phyloP scores from a whole-genome alignment of 2,329 filamentous ascomycete species.

The Monilinia polystroma region DNA sequence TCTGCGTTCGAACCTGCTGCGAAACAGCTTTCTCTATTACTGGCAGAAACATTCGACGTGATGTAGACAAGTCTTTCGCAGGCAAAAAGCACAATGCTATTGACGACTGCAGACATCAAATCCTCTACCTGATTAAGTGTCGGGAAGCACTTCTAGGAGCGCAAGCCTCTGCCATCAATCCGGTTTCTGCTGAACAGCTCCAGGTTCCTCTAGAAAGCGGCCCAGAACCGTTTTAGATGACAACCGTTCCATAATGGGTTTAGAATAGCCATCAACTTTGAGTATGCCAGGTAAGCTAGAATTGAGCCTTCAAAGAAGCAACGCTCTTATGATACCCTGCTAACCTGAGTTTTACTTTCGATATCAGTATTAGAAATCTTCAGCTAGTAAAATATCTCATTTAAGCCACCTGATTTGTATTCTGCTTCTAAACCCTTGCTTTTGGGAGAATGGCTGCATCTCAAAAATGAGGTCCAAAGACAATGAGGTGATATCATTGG shows the following conservation, averaged over 20 bases:
- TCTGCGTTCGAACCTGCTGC: constrained; percentile 10
- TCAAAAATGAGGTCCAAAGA: neutral
- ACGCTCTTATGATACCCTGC: too few relatives aligned
- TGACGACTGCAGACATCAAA: constrained; percentile 17
- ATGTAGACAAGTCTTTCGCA: neutral
- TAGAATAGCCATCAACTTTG: neutral
- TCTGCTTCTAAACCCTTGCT: neutral
- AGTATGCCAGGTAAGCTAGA: neutral
- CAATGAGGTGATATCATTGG: neutral
- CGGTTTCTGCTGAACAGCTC: neutral
- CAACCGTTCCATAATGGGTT: constrained; percentile 1
- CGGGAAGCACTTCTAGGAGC: neutral
- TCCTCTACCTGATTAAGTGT: constrained; percentile 8
- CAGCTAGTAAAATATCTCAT: neutral
- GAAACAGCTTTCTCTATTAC: constrained; percentile 13
- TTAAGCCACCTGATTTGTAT: neutral
- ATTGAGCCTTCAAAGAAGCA: neutral
- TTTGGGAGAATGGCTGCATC: neutral
- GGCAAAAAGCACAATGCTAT: constrained; percentile 17
- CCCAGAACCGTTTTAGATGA: constrained; percentile 5
- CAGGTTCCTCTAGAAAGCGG: neutral
- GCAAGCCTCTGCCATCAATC: neutral
- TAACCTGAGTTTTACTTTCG: neutral
- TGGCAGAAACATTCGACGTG: constrained; percentile 10
- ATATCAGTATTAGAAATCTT: neutral